These are phyloP conservation scores for Sungouiozyma intestinalis DNA, from an alignment of 805 yeast species.

Conservation along the genomic window DNA sequence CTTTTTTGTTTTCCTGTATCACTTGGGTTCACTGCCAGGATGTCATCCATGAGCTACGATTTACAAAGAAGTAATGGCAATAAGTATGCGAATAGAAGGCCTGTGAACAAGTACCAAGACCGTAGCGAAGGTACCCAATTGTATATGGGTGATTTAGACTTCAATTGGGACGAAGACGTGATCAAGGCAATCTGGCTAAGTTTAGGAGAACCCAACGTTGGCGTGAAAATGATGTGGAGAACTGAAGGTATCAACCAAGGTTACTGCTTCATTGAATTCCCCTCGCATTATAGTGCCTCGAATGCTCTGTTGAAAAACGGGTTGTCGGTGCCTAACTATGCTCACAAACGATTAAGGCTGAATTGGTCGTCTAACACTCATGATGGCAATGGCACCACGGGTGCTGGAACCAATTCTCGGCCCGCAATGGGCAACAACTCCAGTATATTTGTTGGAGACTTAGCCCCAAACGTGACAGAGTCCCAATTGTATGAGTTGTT, in stretches of 20 bases:
- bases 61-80: not conserved
- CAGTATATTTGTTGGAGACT: slow-evolving; percentile 81
- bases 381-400: too few relatives aligned
- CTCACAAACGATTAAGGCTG: slow-evolving; percentile 49
- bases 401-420: not conserved
- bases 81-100: not conserved
- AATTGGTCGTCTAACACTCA: slow-evolving; percentile 57
- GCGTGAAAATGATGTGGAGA: slow-evolving; percentile 64
- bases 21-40: too few relatives aligned
- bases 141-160: slow-evolving; percentile 91
- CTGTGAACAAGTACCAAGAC: not conserved
- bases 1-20: too few relatives aligned
- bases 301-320: slow-evolving; percentile 64
- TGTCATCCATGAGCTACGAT: not conserved
- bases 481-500: slow-evolving; percentile 53
- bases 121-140: slow-evolving; percentile 26
- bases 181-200: slow-evolving; percentile 60
- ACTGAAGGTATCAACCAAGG: slow-evolving; percentile 42
- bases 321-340: slow-evolving; percentile 47
- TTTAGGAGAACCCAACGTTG: slow-evolving; percentile 50
- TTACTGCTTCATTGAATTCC: slow-evolving; percentile 76
- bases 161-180: slow-evolving; percentile 65
- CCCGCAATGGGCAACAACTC: too few relatives aligned
- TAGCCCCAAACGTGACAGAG: slow-evolving; percentile 66
- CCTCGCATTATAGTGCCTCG: slow-evolving; percentile 47